Evolutionary conservation across 2,329 filamentous ascomycete species (phyloP).

Genomic region (Colletotrichum siamense): DNA sequence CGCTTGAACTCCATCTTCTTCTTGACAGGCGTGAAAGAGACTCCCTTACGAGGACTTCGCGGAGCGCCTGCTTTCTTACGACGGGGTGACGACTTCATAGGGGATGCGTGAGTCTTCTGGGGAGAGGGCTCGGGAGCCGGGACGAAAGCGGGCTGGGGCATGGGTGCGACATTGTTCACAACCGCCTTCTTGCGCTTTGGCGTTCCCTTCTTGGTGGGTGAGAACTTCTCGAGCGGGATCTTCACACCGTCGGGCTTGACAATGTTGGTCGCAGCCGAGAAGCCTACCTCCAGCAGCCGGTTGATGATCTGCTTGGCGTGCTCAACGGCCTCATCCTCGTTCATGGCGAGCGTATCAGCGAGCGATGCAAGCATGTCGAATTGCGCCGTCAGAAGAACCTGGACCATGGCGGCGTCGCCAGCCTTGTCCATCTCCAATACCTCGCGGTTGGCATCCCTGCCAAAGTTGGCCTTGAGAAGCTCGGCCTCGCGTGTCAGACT

Average conservation of each 20-base stretch:
- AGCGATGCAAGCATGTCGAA: conserved; percentile 90
- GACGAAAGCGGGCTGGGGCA: conserved; percentile 49
- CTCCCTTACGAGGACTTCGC: conserved; percentile 61
- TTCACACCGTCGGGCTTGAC: conserved; percentile 85
- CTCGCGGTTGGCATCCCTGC: conserved; percentile 77
- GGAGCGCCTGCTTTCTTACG: conserved; percentile 69
- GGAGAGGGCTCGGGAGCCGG: conserved; percentile 29
- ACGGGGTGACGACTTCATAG: conserved; percentile 80
- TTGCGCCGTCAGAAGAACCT: conserved; percentile 85
- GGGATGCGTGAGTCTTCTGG: conserved; percentile 50
- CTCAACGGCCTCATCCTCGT: conserved; percentile 80
- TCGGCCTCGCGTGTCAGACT: conserved; percentile 83
- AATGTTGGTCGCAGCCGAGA: conserved; percentile 77
- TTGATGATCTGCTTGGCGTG: conserved; percentile 80
- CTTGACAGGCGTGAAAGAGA: conserved; percentile 84
- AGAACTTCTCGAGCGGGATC: conserved; percentile 68
- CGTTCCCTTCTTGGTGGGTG: conserved; percentile 75
- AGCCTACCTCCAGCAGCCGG: conserved; percentile 79
- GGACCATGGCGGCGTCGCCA: conserved; percentile 78
- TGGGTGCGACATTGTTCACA: conserved; percentile 45
- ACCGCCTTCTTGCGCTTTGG: conserved; percentile 73
- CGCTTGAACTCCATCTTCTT: conserved; percentile 75
- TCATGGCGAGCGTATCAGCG: conserved; percentile 81
- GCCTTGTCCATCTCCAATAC: conserved; percentile 85
- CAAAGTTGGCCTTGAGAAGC: conserved; percentile 81